These are phyloP conservation scores for Fusarium gaditjirri DNA, from an alignment of 2,329 filamentous ascomycete genomes.

Conservation along the genomic window DNA sequence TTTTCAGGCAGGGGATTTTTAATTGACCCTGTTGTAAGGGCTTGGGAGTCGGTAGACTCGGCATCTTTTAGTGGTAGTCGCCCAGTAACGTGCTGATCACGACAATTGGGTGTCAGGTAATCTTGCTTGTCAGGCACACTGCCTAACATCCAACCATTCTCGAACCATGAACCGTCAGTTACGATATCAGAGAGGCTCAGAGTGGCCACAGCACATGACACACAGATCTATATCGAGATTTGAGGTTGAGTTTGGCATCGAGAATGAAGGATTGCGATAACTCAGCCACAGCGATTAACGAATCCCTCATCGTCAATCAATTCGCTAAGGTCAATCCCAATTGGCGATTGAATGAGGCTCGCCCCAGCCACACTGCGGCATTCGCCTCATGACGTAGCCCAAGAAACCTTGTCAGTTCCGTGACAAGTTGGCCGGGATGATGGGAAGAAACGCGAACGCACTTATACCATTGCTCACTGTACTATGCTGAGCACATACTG, in stretches of 20 bases:
- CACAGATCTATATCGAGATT: constrained; percentile 22
- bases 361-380: constrained; percentile 20
- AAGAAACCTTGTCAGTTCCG: neutral
- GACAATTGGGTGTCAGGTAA: constrained; percentile 32
- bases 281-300: constrained; percentile 31
- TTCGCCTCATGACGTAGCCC: constrained; percentile 37
- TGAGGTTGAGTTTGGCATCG: neutral
- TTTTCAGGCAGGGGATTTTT: constrained; percentile 7
- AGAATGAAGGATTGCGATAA: neutral
- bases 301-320: constrained; percentile 10
- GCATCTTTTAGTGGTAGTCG: constrained; percentile 19
- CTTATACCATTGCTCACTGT: neutral
- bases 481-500: neutral
- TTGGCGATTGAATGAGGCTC: constrained; percentile 16
- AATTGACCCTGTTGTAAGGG: constrained; percentile 16
- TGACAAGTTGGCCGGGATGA: neutral
- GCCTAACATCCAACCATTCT: constrained; percentile 2
- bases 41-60: constrained; percentile 37
- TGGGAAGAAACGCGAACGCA: neutral
- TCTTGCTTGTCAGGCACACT: constrained; percentile 24
- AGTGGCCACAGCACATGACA: neutral
- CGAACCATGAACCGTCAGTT: neutral
- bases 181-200: constrained; percentile 21
- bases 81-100: constrained; percentile 24
- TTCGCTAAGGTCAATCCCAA: constrained; percentile 15